Evolutionary conservation across 208 protist species (phyloP).

Genomic region (Naegleria gruberi): DNA sequence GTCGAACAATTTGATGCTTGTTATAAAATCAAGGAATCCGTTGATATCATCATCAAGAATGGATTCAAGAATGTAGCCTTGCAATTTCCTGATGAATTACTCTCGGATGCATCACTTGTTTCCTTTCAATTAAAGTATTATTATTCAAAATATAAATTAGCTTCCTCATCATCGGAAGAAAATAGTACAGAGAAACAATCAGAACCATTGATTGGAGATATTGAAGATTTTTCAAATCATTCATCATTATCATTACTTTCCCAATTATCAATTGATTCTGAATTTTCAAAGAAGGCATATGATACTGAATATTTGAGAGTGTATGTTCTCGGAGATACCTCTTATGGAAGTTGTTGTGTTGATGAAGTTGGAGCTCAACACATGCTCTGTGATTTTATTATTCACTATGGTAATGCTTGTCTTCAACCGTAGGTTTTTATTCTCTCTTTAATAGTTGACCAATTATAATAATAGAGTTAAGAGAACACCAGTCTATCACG

Average conservation of each 20-base stretch:
- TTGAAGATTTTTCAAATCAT: not conserved
- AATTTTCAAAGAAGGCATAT: not conserved
- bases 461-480: not conserved
- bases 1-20: constrained; percentile 8
- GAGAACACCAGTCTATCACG: constrained; percentile 9
- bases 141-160: not conserved
- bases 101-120: constrained; percentile 57
- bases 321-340: constrained; percentile 63
- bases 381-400: constrained; percentile 62
- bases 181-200: not conserved
- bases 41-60: not conserved
- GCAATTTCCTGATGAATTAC: constrained; percentile 73
- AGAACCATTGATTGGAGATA: not conserved
- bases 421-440: constrained; percentile 24
- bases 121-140: constrained; percentile 24
- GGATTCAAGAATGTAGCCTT: constrained; percentile 53
- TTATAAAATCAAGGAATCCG: not conserved
- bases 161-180: not conserved
- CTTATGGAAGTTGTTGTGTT: constrained; percentile 76
- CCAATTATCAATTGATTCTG: not conserved
- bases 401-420: constrained; percentile 78
- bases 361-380: constrained; percentile 78
- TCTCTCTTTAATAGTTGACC: not conserved
- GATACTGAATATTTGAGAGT: not conserved
- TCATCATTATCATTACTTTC: not conserved